Evolutionary conservation across 2,329 filamentous ascomycete species (phyloP), one percentile per base, ranked within the genome.

Genomic region (Knufia fluminis): DNA sequence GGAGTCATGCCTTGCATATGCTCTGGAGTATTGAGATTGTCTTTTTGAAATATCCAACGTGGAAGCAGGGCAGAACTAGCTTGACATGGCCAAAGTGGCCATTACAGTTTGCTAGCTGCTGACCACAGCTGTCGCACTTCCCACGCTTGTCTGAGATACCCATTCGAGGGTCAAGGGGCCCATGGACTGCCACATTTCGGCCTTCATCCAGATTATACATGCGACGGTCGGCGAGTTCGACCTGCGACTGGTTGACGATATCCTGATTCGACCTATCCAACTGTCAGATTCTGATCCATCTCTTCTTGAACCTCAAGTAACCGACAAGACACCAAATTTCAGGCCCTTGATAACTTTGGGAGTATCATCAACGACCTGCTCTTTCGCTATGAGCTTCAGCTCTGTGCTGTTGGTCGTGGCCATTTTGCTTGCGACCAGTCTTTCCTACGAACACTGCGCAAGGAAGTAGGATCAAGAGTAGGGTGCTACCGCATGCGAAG

Each of bases 51-150:
- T 96, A 98, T 32, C 92, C 92, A 57, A 97, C 89, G 64, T 98
- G 92, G 63, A 97, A 97, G 38, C 85, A 88, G 3, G 92, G 92
- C 46, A 98, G 74, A 1, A 91, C 87, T 12, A 98, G 78, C 61
- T 86, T 82, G 60, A 98, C 85, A 68, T 96, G 85, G 41, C 92
- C 92, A 62, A 97, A 98, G 67, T 98, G 92, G 10, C 92, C 92
- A 59, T 88, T 92, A 67, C 92, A 98, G 57, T 84, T 81, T 60
- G 88, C 79, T 24, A 97, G 73, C 14, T 81, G 77, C 62, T 90
- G 80, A 42, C 86, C 80, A 64, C 92, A 98, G 12, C 92, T 97
- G 38, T 79, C 73, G 66, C 92, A 98, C 52, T 73, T 76, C 20
- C 80, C 85, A 2, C 72, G 77, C 68, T 97, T 97, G 64, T 80